Conservation (phyloP, 2,329 filamentous ascomycete species). For the Paraphaeosphaeria minitans region DNA sequence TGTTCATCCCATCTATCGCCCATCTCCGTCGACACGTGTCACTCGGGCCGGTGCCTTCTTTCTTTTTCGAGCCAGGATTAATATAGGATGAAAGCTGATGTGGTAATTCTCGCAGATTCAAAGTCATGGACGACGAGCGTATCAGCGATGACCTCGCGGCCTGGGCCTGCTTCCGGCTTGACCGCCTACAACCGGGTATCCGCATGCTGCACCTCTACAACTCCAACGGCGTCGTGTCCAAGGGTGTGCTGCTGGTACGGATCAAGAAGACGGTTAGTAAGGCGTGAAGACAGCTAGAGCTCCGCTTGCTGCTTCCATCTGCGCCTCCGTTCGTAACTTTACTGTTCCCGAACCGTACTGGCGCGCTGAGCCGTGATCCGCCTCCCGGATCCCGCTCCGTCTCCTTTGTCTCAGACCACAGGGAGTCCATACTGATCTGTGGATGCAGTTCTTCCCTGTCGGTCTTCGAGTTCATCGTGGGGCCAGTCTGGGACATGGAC, state of each 20-base stretch:
- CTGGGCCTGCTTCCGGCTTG: constrained; percentile 87
- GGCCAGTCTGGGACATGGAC: constrained; percentile 9
- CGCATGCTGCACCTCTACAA: constrained; percentile 79
- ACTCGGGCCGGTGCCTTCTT: background rate
- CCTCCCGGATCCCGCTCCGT: background rate
- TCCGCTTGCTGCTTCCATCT: constrained; percentile 2
- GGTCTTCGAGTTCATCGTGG: constrained; percentile 7
- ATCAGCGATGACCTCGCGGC: constrained; percentile 76
- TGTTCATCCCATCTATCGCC: background rate
- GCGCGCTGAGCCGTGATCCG: constrained; percentile 4
- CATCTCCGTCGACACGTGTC: constrained; percentile 1
- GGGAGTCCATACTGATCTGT: constrained; percentile 5
- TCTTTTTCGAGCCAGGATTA: background rate
- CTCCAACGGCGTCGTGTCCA: constrained; percentile 66
- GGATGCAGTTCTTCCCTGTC: constrained; percentile 12
- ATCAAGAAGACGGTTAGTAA: constrained; percentile 63
- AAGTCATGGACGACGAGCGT: constrained; percentile 85
- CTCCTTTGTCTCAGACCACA: background rate
- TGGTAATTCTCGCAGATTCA: constrained; percentile 61
- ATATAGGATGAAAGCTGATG: background rate
- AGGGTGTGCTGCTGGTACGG: constrained; percentile 74
- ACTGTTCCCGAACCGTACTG: background rate
- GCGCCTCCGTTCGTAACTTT: constrained; percentile 3
- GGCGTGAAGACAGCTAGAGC: constrained; percentile 19
- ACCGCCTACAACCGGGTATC: constrained; percentile 76